A percentile compares a stretch with the other conserved stretches of the same genome.
Evolutionary conservation across 192 early-diverging fungal genomes (phyloP).

Genomic region (Pilobolus umbonatus): DNA sequence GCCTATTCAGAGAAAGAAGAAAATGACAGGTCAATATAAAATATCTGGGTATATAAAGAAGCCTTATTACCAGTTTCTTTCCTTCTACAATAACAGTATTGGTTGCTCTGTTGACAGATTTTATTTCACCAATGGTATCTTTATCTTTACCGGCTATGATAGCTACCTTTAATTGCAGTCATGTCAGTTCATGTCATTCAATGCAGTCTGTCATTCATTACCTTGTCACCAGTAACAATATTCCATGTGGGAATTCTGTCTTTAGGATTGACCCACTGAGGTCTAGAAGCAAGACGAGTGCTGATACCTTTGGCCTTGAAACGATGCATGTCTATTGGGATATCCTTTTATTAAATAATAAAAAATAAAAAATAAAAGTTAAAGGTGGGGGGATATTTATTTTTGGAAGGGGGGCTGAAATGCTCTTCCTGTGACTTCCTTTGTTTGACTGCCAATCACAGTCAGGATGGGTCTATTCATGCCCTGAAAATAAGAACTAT

Average conservation of each 20-base stretch:
- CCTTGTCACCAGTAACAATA: conserved; percentile 39
- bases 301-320: conserved; percentile 33
- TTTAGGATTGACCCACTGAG: conserved; percentile 32
- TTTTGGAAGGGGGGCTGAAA: background rate
- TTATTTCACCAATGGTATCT: conserved; percentile 38
- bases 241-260: conserved; percentile 33
- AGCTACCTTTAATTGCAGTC: conserved; percentile 23
- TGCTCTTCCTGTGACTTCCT: too few relatives aligned
- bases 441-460: too few relatives aligned
- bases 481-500: too few relatives aligned
- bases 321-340: conserved; percentile 30
- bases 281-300: conserved; percentile 20
- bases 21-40: background rate
- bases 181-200: background rate
- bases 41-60: background rate
- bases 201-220: background rate
- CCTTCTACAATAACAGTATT: conserved; percentile 37
- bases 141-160: conserved; percentile 41
- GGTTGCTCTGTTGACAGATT: conserved; percentile 24
- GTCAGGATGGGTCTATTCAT: too few relatives aligned
- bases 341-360: background rate
- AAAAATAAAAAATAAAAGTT: conserved; percentile 8
- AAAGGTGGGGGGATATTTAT: conserved; percentile 5
- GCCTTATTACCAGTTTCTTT: conserved; percentile 31
- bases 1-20: conserved; percentile 11